These are phyloP conservation scores for Gracilaria vermiculophylla DNA, from an alignment of 23 red algal species.

Conservation along the genomic window DNA sequence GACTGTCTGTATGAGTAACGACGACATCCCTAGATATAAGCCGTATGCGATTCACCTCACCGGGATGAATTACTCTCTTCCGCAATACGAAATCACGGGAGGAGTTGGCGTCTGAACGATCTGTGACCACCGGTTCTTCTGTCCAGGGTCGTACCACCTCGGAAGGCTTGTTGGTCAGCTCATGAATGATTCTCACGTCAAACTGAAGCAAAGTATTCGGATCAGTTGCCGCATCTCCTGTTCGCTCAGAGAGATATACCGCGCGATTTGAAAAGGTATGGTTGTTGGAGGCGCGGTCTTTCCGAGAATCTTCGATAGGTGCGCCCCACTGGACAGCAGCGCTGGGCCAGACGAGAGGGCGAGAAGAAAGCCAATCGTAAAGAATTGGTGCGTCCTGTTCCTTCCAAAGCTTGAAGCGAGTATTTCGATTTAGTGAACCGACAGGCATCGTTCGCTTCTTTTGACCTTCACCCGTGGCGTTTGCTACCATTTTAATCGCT, in stretches of 20 bases:
- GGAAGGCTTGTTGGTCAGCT: slow-evolving; percentile 59
- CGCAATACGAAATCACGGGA: slow-evolving; percentile 63
- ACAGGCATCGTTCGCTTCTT: slow-evolving; percentile 11
- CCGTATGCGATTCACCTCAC: slow-evolving; percentile 85
- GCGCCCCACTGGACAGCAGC: slow-evolving; percentile 73
- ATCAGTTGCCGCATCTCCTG: slow-evolving; percentile 59
- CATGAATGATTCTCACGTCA: slow-evolving; percentile 45
- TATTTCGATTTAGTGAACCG: slow-evolving; percentile 34
- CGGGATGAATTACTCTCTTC: slow-evolving; percentile 89
- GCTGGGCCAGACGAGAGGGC: slow-evolving; percentile 76
- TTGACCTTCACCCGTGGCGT: background rate
- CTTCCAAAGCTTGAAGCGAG: slow-evolving; percentile 71
- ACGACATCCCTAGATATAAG: slow-evolving; percentile 54
- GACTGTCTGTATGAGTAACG: slow-evolving; percentile 90
- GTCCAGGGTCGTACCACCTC: slow-evolving; percentile 74
- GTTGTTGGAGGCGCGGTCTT: background rate
- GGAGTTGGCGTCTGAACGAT: slow-evolving; percentile 42
- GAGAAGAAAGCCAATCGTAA: slow-evolving; percentile 81
- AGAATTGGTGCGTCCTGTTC: slow-evolving; percentile 78
- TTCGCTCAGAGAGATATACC: slow-evolving; percentile 81
- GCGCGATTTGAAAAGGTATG: slow-evolving; percentile 33
- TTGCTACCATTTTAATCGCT: background rate
- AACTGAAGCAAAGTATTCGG: slow-evolving; percentile 81
- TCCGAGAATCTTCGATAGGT: slow-evolving; percentile 12
- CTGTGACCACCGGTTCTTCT: slow-evolving; percentile 23